A percentile compares a stretch with the other conserved stretches of the same genome.
Evolutionary conservation across 352 stramenopile genomes (phyloP).

Genomic region (Pythium brachiatum): DNA sequence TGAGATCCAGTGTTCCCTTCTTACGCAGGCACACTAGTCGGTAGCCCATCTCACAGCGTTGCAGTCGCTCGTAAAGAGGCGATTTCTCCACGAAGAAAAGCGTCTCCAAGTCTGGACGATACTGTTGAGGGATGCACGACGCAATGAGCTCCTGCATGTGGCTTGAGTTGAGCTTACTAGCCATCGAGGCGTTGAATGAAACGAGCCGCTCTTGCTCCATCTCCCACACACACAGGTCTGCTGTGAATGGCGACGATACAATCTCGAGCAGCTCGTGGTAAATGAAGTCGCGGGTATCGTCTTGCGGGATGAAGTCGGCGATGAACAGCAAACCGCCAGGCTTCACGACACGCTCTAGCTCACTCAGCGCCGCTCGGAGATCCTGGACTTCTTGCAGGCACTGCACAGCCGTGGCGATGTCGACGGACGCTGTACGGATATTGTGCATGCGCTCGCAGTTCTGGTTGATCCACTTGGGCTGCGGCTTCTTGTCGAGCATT

Average conservation of each 20-base stretch:
- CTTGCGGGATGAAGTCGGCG: conserved; percentile 61
- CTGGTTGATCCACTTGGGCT: conserved; percentile 59
- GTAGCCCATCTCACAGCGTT: conserved; percentile 28
- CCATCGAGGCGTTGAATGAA: conserved; percentile 24
- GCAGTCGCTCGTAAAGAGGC: conserved; percentile 17
- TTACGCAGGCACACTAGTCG: conserved; percentile 26
- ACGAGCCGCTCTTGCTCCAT: conserved; percentile 27
- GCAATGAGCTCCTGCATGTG: conserved; percentile 18
- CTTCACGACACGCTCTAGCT: conserved; percentile 60
- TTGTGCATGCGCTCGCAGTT: conserved; percentile 63
- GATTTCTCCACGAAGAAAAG: conserved; percentile 32
- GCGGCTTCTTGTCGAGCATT: conserved; percentile 21
- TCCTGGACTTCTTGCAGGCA: conserved; percentile 65
- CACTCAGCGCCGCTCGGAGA: conserved; percentile 37
- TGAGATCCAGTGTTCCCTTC: conserved; percentile 11
- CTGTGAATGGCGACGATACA: conserved; percentile 11
- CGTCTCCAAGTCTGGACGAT: conserved; percentile 26
- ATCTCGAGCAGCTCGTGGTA: conserved; percentile 24
- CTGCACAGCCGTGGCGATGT: conserved; percentile 55
- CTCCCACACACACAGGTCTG: conserved; percentile 16
- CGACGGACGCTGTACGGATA: conserved; percentile 47
- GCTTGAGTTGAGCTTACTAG: conserved; percentile 29
- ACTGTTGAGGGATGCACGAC: conserved; percentile 21
- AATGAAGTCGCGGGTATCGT: conserved; percentile 23
- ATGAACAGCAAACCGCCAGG: conserved; percentile 58